Evolutionary conservation across 2,329 filamentous ascomycete genomes (phyloP).

Genomic region (Neurospora sp.): DNA sequence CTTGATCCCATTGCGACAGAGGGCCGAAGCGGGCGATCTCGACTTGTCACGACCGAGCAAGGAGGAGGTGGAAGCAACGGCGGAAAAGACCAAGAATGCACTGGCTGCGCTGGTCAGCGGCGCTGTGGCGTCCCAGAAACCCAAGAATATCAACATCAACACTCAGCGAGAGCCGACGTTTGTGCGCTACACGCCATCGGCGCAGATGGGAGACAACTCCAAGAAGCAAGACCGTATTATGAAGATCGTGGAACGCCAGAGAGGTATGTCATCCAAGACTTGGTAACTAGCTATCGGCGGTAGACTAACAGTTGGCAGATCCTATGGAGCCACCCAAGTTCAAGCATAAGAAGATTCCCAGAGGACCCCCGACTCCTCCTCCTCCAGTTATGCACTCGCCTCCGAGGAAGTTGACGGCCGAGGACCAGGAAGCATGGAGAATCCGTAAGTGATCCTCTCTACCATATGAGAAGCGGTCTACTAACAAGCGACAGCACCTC

Average conservation of each 20-base stretch:
- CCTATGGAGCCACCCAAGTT: constrained; percentile 97
- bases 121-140: constrained; percentile 84
- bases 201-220: constrained; percentile 85
- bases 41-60: constrained; percentile 75
- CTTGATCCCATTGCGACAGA: constrained; percentile 84
- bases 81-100: constrained; percentile 81
- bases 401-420: constrained; percentile 86
- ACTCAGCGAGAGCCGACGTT: constrained; percentile 78
- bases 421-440: constrained; percentile 95
- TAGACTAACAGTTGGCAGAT: constrained; percentile 36
- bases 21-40: constrained; percentile 86
- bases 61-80: constrained; percentile 74
- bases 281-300: background rate
- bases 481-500: constrained; percentile 42
- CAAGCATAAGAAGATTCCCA: constrained; percentile 96
- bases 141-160: constrained; percentile 85
- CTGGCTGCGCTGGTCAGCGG: constrained; percentile 73
- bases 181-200: constrained; percentile 89
- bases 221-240: constrained; percentile 93
- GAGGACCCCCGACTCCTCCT: constrained; percentile 83
- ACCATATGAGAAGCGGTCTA: background rate
- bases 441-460: constrained; percentile 34
- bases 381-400: constrained; percentile 93
- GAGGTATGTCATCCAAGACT: constrained; percentile 21
- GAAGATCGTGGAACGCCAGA: constrained; percentile 92